Evolutionary conservation across 2,329 filamentous ascomycete species (phyloP).

Genomic region (Botrytis tulipae): DNA sequence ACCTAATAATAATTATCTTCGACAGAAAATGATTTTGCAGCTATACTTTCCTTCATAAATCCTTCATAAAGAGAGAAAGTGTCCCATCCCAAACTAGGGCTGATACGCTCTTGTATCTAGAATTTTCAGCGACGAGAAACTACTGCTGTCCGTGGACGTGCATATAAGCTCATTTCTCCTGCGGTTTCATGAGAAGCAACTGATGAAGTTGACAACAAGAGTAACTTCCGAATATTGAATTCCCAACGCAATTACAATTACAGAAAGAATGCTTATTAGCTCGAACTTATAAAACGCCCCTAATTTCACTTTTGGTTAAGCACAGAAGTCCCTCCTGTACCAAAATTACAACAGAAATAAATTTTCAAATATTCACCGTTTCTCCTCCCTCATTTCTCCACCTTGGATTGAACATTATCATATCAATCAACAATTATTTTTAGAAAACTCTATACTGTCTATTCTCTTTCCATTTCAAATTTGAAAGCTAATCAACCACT

Average conservation of each 20-base stretch:
- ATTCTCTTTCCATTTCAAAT: no score
- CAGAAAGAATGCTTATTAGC: not conserved
- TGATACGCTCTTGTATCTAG: not conserved
- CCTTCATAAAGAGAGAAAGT: not conserved
- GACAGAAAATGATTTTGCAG: not conserved
- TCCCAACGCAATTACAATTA: not conserved
- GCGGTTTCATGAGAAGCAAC: not conserved
- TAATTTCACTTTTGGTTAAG: not conserved
- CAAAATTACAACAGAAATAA: not conserved
- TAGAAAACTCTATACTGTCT: not conserved
- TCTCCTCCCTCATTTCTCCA: not conserved
- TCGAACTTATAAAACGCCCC: not conserved
- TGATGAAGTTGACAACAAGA: not conserved
- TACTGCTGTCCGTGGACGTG: not conserved
- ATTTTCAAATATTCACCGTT: not conserved
- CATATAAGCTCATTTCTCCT: not conserved
- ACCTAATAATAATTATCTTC: not conserved
- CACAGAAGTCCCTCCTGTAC: not conserved
- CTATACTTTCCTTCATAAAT: not conserved
- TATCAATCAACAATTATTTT: not conserved
- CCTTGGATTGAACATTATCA: no score
- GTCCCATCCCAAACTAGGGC: not conserved
- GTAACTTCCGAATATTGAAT: not conserved
- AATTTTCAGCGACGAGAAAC: no score
- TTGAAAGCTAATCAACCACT: not conserved